Base-by-base conservation (phyloP, 2,329 filamentous ascomycete genomes). In the Ascochyta koolunga region DNA sequence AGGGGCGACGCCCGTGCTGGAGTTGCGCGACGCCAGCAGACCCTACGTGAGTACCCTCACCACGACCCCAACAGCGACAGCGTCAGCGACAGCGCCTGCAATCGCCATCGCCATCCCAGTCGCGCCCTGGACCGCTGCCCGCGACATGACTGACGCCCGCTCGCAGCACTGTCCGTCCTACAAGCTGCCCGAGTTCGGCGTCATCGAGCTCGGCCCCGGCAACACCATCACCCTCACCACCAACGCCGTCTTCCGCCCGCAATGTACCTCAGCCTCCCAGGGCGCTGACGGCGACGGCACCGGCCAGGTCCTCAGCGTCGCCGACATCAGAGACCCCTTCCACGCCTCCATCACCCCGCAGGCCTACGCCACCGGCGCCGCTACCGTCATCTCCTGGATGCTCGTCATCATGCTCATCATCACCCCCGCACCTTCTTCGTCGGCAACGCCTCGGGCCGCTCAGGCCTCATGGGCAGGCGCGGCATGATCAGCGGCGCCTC, bases 391-490 rank as follows among this genome's bases (percentile, higher is more conserved):
- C 43, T 89, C 92, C 42, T 98, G 96, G 77, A 89, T 96, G 71
- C 85, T 98, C 40, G 89, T 97, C 64, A 90, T 96, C 59, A 96
- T 97, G 84, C 86, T 98, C 32, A 86, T 96, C 70, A 92, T 97
- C 66, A 96, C 92, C 0, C 93, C 93, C 87, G 93, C 45, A 96
- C 95, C 3, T 96, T 95, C 73, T 87, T 96, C 59, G 87, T 96
- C 54, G 91, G 91, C 48, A 91, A 91, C 19, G 78, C 82, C 4
- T 81, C 82, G 8, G 80, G 82, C 31, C 79, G 80, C 24, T 86
- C 90, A 41, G 90, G 93, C 38, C 88, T 95, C 54, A 80, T 96
- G 42, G 89, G 90, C 37, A 83, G 89, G 22, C 86, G 90, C 69
- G 91, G 92, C 54, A 93, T 96, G 76, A 96, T 93, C 42, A 90